Percentiles rank a stretch among this genome's conserved stretches.
Evolutionary conservation across 208 protist genomes (phyloP).

Genomic region (Porcisia deanei): DNA sequence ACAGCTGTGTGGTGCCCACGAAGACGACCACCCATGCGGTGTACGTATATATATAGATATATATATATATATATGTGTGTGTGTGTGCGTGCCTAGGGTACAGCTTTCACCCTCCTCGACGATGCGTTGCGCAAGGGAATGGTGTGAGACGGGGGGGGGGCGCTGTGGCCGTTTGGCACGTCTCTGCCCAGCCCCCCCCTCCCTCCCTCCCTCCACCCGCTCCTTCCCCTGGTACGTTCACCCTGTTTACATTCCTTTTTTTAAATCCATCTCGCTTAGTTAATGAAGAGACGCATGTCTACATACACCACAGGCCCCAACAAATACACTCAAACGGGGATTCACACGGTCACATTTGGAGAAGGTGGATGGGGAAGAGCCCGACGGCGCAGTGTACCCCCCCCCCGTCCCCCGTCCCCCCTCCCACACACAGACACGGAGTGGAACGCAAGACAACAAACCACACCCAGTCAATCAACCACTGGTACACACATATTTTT

Average conservation of each 20-base stretch:
- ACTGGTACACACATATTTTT: background rate
- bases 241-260: too few relatives aligned
- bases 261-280: background rate
- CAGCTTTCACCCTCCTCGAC: background rate
- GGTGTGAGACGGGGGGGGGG: too few relatives aligned
- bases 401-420: too few relatives aligned
- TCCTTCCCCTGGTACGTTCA: too few relatives aligned
- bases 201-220: too few relatives aligned
- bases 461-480: background rate
- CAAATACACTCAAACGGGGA: background rate
- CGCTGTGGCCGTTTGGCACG: too few relatives aligned
- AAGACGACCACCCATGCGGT: too few relatives aligned
- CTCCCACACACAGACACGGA: too few relatives aligned
- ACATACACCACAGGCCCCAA: background rate
- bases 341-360: background rate
- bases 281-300: background rate
- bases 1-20: too few relatives aligned
- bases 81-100: background rate
- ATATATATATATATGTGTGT: background rate
- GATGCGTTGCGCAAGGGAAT: background rate
- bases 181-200: too few relatives aligned
- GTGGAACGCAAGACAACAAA: background rate
- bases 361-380: background rate
- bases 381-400: too few relatives aligned
- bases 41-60: too few relatives aligned